Percentiles rank a stretch among this genome's conserved stretches.
phyloP scores from a whole-genome alignment of 2,329 filamentous ascomycete genomes.

The Plectosphaerella plurivora region DNA sequence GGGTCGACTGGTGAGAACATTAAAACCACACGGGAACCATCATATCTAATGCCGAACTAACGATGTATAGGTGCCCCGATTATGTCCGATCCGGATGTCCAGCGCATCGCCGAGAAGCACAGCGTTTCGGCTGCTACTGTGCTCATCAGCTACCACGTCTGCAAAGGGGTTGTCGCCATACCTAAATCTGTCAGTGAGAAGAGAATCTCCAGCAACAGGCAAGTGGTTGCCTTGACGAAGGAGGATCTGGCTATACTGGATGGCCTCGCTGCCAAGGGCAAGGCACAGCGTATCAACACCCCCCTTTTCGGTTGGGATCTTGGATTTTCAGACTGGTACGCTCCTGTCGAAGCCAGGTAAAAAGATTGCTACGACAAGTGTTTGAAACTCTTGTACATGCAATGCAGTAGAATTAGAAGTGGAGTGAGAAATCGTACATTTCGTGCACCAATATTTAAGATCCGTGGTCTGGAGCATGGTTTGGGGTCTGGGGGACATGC shows the following conservation, averaged over 20 bases:
- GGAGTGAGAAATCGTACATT: no score
- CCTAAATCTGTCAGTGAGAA: constrained; percentile 15
- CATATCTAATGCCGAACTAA: background rate
- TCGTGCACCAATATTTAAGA: no score
- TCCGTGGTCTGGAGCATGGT: no score
- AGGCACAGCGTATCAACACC: constrained; percentile 26
- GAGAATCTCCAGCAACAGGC: constrained; percentile 8
- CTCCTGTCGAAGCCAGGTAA: constrained; percentile 27
- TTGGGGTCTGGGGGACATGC: no score
- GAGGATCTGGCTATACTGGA: constrained; percentile 2
- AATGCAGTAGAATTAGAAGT: no score
- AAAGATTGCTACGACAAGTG: constrained; percentile 16
- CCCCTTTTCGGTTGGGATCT: constrained; percentile 26
- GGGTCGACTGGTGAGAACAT: background rate
- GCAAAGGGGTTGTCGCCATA: constrained; percentile 17
- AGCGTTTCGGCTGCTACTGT: constrained; percentile 16
- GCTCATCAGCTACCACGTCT: constrained; percentile 19
- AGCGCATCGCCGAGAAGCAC: constrained; percentile 16
- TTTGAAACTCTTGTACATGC: no score
- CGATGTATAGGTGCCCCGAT: constrained; percentile 1
- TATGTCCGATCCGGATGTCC: background rate
- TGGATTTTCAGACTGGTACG: constrained; percentile 25
- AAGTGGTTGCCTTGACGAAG: background rate
- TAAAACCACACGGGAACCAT: background rate
- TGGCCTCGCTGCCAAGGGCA: constrained; percentile 20